Conservation (phyloP, 495 filamentous ascomycete genomes). For the Neurospora terricola region DNA sequence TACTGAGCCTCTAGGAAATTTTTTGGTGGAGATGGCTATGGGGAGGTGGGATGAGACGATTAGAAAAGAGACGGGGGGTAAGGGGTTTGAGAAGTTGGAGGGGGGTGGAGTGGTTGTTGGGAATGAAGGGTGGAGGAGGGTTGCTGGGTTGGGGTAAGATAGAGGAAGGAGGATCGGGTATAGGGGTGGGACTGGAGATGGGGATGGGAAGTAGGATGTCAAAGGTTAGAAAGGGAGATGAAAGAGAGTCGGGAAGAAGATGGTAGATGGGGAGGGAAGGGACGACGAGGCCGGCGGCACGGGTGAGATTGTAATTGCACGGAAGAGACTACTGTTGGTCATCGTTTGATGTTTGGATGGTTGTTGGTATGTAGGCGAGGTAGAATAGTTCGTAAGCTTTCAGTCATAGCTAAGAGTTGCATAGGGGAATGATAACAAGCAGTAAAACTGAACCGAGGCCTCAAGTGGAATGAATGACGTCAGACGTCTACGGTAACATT, state of each 20-base stretch:
- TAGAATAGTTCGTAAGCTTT: not conserved
- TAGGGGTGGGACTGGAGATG: no score
- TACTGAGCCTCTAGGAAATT: slow-evolving; percentile 30
- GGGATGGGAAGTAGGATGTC: no score
- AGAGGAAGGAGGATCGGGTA: not conserved
- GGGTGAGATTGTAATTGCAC: not conserved
- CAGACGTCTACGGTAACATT: not conserved
- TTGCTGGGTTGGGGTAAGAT: slow-evolving; percentile 23
- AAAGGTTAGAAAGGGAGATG: no score
- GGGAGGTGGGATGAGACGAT: slow-evolving; percentile 37
- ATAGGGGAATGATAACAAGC: not conserved
- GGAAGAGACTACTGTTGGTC: not conserved
- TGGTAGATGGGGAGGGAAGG: not conserved
- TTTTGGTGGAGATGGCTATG: slow-evolving; percentile 48
- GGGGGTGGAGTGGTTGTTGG: slow-evolving; percentile 36
- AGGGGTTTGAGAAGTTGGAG: slow-evolving; percentile 30
- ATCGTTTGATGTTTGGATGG: not conserved
- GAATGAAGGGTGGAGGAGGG: slow-evolving; percentile 38
- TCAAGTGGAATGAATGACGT: not conserved
- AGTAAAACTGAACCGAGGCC: not conserved
- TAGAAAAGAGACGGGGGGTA: slow-evolving; percentile 24
- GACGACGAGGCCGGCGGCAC: not conserved
- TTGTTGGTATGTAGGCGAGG: not conserved
- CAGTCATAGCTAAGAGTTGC: not conserved
- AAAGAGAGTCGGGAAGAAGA: not conserved